Conservation (phyloP, 306 rosid genomes). For the Malus asiatica region DNA sequence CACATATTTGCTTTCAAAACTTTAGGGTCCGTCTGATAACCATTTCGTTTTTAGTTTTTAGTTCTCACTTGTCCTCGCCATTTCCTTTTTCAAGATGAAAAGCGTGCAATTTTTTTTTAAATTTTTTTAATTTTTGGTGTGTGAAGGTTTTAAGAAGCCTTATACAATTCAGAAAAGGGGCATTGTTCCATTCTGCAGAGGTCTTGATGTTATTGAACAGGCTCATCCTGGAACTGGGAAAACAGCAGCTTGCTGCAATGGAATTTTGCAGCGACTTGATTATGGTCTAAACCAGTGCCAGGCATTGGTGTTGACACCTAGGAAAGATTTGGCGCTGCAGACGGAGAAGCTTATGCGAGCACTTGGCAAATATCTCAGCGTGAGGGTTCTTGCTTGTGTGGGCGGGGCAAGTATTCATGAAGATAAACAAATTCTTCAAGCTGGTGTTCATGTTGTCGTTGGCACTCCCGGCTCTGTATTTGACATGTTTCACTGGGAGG, state of each 20-base stretch:
- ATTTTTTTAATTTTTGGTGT: neutral
- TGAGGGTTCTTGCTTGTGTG: constrained; percentile 92
- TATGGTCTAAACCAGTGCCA: constrained; percentile 82
- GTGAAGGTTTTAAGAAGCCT: constrained; percentile 91
- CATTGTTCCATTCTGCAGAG: constrained; percentile 92
- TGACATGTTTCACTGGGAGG: constrained; percentile 88
- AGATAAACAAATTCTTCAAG: constrained; percentile 92
- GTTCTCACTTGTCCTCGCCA: too few species aligned
- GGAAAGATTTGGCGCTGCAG: constrained; percentile 90
- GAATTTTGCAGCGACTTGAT: constrained; percentile 91
- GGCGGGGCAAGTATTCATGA: constrained; percentile 94
- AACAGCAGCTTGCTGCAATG: constrained; percentile 92
- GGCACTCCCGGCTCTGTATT: constrained; percentile 95
- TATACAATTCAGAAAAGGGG: constrained; percentile 96
- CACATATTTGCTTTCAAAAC: too few species aligned
- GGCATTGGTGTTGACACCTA: constrained; percentile 88
- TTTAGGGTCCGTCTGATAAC: too few species aligned
- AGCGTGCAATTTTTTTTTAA: neutral
- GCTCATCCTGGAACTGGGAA: constrained; percentile 98
- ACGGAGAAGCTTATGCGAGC: constrained; percentile 97
- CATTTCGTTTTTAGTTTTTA: too few species aligned
- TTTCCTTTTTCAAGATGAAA: neutral
- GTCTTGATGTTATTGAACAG: constrained; percentile 96
- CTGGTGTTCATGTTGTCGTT: constrained; percentile 89
- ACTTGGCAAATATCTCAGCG: constrained; percentile 92